Base-by-base conservation (phyloP, 495 filamentous ascomycete genomes). In the Rusavskia elegans region DNA sequence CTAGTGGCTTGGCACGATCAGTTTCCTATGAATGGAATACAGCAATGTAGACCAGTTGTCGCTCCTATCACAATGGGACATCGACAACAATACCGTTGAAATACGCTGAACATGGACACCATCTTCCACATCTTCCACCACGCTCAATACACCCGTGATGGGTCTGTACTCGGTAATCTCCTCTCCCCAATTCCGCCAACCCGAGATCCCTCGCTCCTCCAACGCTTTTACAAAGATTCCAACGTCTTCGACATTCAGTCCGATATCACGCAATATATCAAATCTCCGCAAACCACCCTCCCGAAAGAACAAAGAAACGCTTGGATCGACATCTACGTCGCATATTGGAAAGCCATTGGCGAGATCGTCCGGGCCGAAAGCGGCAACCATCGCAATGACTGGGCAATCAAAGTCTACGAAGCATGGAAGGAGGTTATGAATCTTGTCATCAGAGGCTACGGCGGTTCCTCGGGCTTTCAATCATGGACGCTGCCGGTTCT, bases 401-500 rank as follows among this genome's bases (percentile, higher is more conserved):
- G 85, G 80, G 69, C 72, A 10, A 46, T 46, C 44, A 78, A 73
- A 36, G 84, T 88, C 0, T 97, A 93, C 63, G 81, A 85, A 41
- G 69, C 78, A 8, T 96, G 90, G 89, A 90, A 84, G 59, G 84
- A 87, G 8, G 55, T 94, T 49, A 68, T 83, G 41, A 81, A 81
- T 55, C 63, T 67, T 9, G 61, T 94, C 30, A 79, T 85, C n/a
- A 73, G 82, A 46, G 85, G 84, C 3, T 95, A 94, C 64, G 76
- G 74, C 64, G 76, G 74, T 10, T 79, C 70, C 50, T 52, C 54
- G 13, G 73, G 75, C 4, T 83, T 96, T 59, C 78, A 83, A 35
- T 79, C 83, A 19, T 97, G 89, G 89, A 89, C 87, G 0, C 69
- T 96, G 38, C 87, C 89, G 16, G 89, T 85, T 63, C 71, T 98